Evolutionary conservation across 495 filamentous ascomycete species (phyloP), one percentile per base, ranked within the genome.

Genomic region (Staphylotrichum tortipilum): DNA sequence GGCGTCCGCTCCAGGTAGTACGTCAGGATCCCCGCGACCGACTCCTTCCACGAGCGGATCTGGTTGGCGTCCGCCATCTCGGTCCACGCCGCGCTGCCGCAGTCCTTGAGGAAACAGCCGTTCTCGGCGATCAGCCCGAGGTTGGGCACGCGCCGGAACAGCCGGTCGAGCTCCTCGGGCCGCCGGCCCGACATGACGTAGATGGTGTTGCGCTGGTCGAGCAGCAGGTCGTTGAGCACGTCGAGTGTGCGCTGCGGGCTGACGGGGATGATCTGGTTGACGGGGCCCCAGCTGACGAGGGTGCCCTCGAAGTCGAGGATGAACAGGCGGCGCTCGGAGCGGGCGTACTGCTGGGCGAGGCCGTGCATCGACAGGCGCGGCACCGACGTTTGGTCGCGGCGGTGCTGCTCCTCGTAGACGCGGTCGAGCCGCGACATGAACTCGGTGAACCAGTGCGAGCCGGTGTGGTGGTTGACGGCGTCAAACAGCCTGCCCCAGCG

Each of bases 291-390:
- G 7, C 85, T 84, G 30, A 90, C 86, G 12, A 96, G 71, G 1
- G 90, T 96, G 44, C 89, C 90, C 64, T 95, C 90, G 58, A 92
- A 90, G 60, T 96, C 90, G 21, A 96, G 71, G 55, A 96, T 82
- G 63, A 96, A 89, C 14, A 95, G 72, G 18, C 89, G 80, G 36
- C 80, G 77, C 26, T 78, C 63, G 1, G 82, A 76, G 14, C 68
- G 62, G 12, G 74, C 67, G 68, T 95, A 96, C 43, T 76, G 66
- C 44, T 84, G 72, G 3, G 71, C 65, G 7, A 95, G 72, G 2
- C 67, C 58, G 26, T 73, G 76, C 19, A 86, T 66, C 15, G 86
- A 87, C 1, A 96, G 71, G 4, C 90, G 83, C 19, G 90, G 89
- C 4, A 96, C 84, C 7, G 86, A 86, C 44, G 84, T 84, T 53